These are phyloP conservation scores for Debaryomyces prosopidis DNA, from an alignment of 805 yeast species.

Conservation along the genomic window DNA sequence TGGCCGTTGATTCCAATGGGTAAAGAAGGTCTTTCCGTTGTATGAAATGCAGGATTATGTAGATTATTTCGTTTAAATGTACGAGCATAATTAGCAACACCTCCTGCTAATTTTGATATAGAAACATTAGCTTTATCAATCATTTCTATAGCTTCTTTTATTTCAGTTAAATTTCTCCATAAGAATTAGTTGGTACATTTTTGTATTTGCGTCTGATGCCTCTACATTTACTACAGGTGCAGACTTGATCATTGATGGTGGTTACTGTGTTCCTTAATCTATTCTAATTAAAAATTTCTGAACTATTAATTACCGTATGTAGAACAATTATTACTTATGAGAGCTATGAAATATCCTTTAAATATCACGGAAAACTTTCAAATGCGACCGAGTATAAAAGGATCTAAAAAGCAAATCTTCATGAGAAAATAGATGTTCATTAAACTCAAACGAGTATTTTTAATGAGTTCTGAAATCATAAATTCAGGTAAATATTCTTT, in stretches of 20 bases:
- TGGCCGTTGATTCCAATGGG: conserved; percentile 30
- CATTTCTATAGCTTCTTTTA: conserved; percentile 11
- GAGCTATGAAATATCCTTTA: no score
- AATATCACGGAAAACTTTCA: no score
- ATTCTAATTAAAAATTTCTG: no score
- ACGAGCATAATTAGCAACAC: conserved; percentile 20
- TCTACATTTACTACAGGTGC: conserved; percentile 32
- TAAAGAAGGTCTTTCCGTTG: conserved; percentile 29
- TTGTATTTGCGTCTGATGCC: conserved; percentile 31
- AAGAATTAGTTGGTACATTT: conserved; percentile 32
- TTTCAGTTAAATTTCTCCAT: conserved; percentile 11
- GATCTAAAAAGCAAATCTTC: no score
- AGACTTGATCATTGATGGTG: conserved; percentile 31
- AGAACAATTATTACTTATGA: no score
- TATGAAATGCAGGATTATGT: no score
- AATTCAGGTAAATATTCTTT: no score
- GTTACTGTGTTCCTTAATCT: conserved; percentile 1
- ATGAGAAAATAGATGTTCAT: no score
- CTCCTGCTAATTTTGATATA: conserved; percentile 16
- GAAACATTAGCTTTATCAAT: conserved; percentile 18
- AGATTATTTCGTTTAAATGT: conserved; percentile 13
- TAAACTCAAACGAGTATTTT: no score
- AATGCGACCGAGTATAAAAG: no score
- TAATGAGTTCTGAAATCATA: no score
- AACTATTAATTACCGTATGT: no score